Base-by-base conservation (phyloP, 441 rosid genomes). In the Croton laevigatus region DNA sequence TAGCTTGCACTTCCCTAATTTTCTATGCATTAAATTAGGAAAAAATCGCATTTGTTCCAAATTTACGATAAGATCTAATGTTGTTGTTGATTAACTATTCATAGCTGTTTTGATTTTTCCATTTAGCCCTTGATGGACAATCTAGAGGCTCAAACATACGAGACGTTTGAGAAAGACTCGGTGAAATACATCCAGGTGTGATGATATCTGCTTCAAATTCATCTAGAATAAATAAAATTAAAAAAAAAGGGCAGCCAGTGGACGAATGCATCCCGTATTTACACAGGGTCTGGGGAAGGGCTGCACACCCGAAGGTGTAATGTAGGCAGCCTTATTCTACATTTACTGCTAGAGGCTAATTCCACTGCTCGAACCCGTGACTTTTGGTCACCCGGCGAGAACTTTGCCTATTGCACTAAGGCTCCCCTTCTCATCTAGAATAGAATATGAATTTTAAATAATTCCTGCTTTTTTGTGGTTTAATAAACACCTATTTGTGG, bases 111-210 rank as follows among this genome's bases (percentile, higher is more conserved):
- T 79, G 6, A 32, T 64, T 32, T 70, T 71, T 65, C 38, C 62
- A 65, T 82, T 77, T 88, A 96, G 98, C 99, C 98, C 69, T 93
- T 96, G 70, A 93, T 96, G 99, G 99, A 96, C 75, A 96, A 96
- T 83, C 84, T 96, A 45, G 99, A 96, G 83, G 99, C 99, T 73
- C 99, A 96, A 80, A 96, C 99, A 32, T 96, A 93, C 60, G 97
- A 93, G 87, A 96, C 98, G 14, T 96, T 96, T 86, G 99, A 91
- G 89, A 96, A 87, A 87, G 98, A 96, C 81, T 78, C 91, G 0
- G 81, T 86, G 67, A 96, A 96, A 79, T 96, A 93, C 78, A 84
- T 74, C 38, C 98, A 93, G 97, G 98, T 93, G 84, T 71, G 68
- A 65, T 45, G 70, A 10, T 72, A 46, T 16, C 40, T 66, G 11